These are phyloP conservation scores for Pisolithus albus DNA, from an alignment of 768 basidiomycete species.

Conservation along the genomic window DNA sequence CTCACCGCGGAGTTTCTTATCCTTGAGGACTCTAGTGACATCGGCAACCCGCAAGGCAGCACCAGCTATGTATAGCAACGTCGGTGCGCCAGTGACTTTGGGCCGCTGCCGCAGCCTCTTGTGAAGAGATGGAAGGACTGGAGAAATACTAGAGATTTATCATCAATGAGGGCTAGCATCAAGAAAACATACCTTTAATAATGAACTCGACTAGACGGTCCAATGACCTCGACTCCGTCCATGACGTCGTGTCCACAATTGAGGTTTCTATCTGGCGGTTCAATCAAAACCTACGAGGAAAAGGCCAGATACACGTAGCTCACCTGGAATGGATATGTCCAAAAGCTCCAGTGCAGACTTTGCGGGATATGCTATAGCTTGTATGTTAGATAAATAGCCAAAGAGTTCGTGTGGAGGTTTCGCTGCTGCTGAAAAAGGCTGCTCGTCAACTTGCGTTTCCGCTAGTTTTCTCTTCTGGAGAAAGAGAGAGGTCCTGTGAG, in stretches of 20 bases:
- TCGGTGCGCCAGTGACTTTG: conserved; percentile 77
- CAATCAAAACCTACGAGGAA: conserved; percentile 36
- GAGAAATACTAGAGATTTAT: neutral
- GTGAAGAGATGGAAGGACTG: conserved; percentile 63
- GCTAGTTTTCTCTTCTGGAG: conserved; percentile 59
- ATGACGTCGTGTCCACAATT: conserved; percentile 69
- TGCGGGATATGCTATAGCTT: conserved; percentile 61
- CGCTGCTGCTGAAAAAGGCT: conserved; percentile 42
- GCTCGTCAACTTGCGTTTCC: conserved; percentile 35
- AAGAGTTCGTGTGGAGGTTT: conserved; percentile 53
- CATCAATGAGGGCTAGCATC: neutral
- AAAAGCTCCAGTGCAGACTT: conserved; percentile 72
- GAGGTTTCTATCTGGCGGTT: conserved; percentile 56
- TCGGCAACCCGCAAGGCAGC: conserved; percentile 94
- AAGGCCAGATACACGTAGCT: conserved; percentile 17
- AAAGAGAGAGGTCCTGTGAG: conserved; percentile 2
- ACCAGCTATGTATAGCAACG: conserved; percentile 74
- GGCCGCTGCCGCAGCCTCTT: conserved; percentile 69
- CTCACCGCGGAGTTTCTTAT: conserved; percentile 63
- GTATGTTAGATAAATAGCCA: conserved; percentile 58
- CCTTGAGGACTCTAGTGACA: conserved; percentile 66
- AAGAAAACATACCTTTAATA: conserved; percentile 45
- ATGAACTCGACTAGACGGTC: conserved; percentile 74
- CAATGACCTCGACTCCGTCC: conserved; percentile 65
- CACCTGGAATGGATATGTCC: conserved; percentile 75